phyloP scores from a whole-genome alignment of 768 basidiomycete species.

The Chlorophyllum brunneum region DNA sequence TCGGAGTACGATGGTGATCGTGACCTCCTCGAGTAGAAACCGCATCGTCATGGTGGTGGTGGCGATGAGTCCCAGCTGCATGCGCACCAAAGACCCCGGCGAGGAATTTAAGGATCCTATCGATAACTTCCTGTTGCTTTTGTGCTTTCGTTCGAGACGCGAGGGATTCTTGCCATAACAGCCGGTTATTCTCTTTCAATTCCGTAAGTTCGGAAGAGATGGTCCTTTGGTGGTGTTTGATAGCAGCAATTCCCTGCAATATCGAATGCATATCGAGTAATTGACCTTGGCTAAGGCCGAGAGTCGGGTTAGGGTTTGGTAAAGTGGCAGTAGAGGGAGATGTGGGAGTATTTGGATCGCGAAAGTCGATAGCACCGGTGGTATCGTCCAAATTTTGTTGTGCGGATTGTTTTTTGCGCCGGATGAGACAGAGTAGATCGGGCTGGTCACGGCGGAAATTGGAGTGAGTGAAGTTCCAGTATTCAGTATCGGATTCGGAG shows the following conservation, averaged over 20 bases:
- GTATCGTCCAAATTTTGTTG: constrained; percentile 20
- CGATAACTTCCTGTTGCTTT: constrained; percentile 95
- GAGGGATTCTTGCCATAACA: constrained; percentile 91
- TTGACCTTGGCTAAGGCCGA: constrained; percentile 38
- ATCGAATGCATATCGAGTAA: constrained; percentile 76
- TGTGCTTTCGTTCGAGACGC: constrained; percentile 75
- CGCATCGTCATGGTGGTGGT: constrained; percentile 26
- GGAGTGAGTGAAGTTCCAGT: constrained; percentile 90
- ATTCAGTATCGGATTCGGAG: constrained; percentile 75
- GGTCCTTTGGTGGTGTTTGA: constrained; percentile 90
- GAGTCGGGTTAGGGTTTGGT: too few species aligned
- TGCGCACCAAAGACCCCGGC: constrained; percentile 89
- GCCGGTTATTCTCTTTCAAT: constrained; percentile 81
- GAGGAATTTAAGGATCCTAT: constrained; percentile 90
- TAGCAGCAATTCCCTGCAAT: constrained; percentile 76
- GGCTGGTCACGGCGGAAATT: constrained; percentile 89
- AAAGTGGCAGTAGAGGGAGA: too few species aligned
- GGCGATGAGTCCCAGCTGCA: constrained; percentile 11
- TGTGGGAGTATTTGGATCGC: constrained; percentile 16
- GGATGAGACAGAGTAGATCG: constrained; percentile 82
- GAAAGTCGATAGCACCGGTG: constrained; percentile 29
- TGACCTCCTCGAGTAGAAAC: too few species aligned
- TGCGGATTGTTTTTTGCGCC: constrained; percentile 72
- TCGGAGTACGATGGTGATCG: constrained; percentile 19
- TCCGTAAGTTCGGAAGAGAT: constrained; percentile 88